Conservation (phyloP, 768 basidiomycete species). For the Panaeolus cyanescens region DNA sequence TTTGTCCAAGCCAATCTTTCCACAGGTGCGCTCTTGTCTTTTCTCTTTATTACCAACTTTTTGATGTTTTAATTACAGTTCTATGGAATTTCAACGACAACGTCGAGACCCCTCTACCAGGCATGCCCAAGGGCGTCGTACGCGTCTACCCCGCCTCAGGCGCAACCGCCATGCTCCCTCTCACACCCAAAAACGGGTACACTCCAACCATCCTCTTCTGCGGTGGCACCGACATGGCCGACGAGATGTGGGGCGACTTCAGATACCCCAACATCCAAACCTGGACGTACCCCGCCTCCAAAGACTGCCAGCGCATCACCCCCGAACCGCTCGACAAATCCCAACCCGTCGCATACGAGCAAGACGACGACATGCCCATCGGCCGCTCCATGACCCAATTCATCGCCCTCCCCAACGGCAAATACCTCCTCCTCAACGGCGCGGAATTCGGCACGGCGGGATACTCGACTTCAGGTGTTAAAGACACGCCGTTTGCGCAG, state of each 20-base stretch:
- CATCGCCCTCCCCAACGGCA: slow-evolving; percentile 78
- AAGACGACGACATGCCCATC: slow-evolving; percentile 77
- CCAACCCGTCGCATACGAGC: slow-evolving; percentile 48
- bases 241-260: slow-evolving; percentile 76
- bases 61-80: slow-evolving; percentile 14
- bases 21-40: slow-evolving; percentile 49
- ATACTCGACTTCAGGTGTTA: slow-evolving; percentile 58
- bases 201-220: slow-evolving; percentile 87
- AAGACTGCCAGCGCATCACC: slow-evolving; percentile 80
- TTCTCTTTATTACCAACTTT: neutral
- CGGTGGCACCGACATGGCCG: slow-evolving; percentile 81
- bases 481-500: slow-evolving; percentile 41
- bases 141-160: slow-evolving; percentile 92
- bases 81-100: slow-evolving; percentile 45
- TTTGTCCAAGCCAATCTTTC: slow-evolving; percentile 84
- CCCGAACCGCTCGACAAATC: slow-evolving; percentile 81
- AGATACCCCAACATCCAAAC: slow-evolving; percentile 71
- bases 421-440: slow-evolving; percentile 81
- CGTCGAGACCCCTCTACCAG: slow-evolving; percentile 61
- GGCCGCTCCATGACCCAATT: slow-evolving; percentile 92
- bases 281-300: slow-evolving; percentile 67
- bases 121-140: slow-evolving; percentile 72
- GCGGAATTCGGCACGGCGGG: slow-evolving; percentile 90
- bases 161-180: slow-evolving; percentile 86
- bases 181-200: slow-evolving; percentile 89